Conservation (phyloP, 805 yeast genomes). For the Metschnikowia matae region DNA sequence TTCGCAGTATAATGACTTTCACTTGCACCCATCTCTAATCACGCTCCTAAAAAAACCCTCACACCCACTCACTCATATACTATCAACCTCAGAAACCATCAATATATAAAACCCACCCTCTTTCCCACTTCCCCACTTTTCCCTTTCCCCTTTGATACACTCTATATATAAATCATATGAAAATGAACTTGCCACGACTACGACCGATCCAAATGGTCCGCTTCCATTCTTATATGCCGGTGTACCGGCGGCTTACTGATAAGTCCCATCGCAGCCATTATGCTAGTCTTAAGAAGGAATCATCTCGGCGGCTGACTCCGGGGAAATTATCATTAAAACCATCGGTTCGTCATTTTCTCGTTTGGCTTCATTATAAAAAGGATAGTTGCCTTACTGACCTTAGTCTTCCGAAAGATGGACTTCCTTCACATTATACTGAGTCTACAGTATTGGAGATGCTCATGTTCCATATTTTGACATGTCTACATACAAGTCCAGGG, state of each 20-base stretch:
- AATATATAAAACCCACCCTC: too few relatives aligned
- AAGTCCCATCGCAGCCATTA: slow-evolving; percentile 16
- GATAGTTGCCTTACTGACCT: slow-evolving; percentile 4
- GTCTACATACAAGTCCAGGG: slow-evolving; percentile 7
- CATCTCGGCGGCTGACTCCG: slow-evolving; percentile 3
- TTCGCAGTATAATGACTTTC: too few relatives aligned
- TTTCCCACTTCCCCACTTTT: too few relatives aligned
- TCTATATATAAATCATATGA: too few relatives aligned
- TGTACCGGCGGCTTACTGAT: slow-evolving; percentile 18
- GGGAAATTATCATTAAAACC: too few relatives aligned
- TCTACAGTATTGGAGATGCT: slow-evolving; percentile 11
- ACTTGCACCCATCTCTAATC: too few relatives aligned
- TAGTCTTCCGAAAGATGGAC: slow-evolving; percentile 3
- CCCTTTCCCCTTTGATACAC: too few relatives aligned
- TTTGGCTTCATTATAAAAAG: slow-evolving; percentile 15
- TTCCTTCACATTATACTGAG: slow-evolving; percentile 6
- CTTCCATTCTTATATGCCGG: background rate
- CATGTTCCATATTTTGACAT: slow-evolving; percentile 15
- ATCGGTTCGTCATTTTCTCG: slow-evolving; percentile 12
- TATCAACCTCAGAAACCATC: too few relatives aligned
- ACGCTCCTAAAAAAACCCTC: too few relatives aligned
- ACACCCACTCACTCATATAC: too few relatives aligned
- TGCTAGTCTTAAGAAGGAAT: slow-evolving; percentile 16
- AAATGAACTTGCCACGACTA: background rate
- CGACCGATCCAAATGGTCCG: background rate